Conservation (phyloP, 495 filamentous ascomycete genomes). For the Penicillium angulare region DNA sequence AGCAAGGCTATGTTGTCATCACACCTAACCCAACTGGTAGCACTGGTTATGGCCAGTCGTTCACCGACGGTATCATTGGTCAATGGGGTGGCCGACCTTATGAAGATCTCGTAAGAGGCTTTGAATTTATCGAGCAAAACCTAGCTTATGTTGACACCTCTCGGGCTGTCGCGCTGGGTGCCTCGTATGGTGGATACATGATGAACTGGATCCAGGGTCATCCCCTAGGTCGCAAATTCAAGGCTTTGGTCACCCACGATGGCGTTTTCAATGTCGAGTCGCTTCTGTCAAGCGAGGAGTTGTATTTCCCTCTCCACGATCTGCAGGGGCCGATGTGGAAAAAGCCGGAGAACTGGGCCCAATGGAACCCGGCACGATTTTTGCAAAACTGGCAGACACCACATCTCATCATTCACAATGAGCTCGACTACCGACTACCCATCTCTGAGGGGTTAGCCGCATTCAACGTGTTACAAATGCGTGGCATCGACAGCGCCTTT, state of each 20-base stretch:
- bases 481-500: conserved; percentile 48
- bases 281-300: conserved; percentile 77
- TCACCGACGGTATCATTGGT: conserved; percentile 71
- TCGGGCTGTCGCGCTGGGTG: conserved; percentile 78
- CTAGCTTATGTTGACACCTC: conserved; percentile 71
- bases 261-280: conserved; percentile 79
- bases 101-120: conserved; percentile 74
- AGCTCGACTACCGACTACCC: conserved; percentile 86
- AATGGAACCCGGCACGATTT: conserved; percentile 76
- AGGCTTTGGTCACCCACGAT: conserved; percentile 88
- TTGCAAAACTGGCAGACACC: conserved; percentile 80
- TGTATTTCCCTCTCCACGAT: conserved; percentile 86
- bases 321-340: conserved; percentile 74
- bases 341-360: conserved; percentile 69
- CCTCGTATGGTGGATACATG: conserved; percentile 88
- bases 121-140: conserved; percentile 72
- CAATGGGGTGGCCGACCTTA: conserved; percentile 83
- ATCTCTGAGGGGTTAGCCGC: conserved; percentile 79
- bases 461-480: conserved; percentile 83
- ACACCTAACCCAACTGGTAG: conserved; percentile 87
- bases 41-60: conserved; percentile 79
- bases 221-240: conserved; percentile 67
- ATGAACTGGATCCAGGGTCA: conserved; percentile 64
- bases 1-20: conserved; percentile 87
- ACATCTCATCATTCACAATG: conserved; percentile 85